Evolutionary conservation across 1,284 basidiomycete species (phyloP).

Genomic region (Ustilago xerochloae): DNA sequence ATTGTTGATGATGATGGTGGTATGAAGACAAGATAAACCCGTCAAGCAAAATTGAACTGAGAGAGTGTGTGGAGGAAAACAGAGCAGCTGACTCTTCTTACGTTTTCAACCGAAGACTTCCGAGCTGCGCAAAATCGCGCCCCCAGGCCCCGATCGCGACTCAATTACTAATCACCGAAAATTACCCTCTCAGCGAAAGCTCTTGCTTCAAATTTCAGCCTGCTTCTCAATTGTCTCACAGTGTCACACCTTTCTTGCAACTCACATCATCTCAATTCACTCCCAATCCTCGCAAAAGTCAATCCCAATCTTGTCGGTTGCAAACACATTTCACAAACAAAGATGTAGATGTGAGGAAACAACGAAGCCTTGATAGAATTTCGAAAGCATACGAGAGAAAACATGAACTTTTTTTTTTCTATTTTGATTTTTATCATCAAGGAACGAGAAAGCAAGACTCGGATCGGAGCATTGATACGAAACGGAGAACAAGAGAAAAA

Average conservation of each 20-base stretch:
- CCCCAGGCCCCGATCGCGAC: not conserved
- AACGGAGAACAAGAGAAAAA: not conserved
- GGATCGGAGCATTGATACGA: conserved; percentile 32
- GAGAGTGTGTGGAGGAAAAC: conserved; percentile 9
- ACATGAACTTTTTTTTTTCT: conserved; percentile 18
- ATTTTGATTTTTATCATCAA: not conserved
- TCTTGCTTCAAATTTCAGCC: too few relatives aligned
- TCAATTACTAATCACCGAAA: not conserved
- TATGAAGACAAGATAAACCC: not conserved
- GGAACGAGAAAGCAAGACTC: too few relatives aligned
- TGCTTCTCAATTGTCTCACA: not conserved
- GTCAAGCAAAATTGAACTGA: not conserved
- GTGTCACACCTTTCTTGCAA: not conserved
- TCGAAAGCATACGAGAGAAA: too few relatives aligned
- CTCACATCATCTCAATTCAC: not conserved
- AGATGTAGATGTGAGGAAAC: not conserved
- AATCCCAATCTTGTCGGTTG: too few relatives aligned
- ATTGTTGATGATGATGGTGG: conserved; percentile 1
- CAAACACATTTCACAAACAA: not conserved
- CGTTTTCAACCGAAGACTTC: conserved; percentile 5
- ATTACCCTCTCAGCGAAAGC: not conserved
- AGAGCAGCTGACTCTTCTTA: too few relatives aligned
- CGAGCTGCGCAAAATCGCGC: not conserved
- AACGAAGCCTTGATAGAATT: conserved; percentile 8
- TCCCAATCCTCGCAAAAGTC: too few relatives aligned